Base-by-base conservation (phyloP, 2,329 filamentous ascomycete species). In the Paracamarosporium sp. region DNA sequence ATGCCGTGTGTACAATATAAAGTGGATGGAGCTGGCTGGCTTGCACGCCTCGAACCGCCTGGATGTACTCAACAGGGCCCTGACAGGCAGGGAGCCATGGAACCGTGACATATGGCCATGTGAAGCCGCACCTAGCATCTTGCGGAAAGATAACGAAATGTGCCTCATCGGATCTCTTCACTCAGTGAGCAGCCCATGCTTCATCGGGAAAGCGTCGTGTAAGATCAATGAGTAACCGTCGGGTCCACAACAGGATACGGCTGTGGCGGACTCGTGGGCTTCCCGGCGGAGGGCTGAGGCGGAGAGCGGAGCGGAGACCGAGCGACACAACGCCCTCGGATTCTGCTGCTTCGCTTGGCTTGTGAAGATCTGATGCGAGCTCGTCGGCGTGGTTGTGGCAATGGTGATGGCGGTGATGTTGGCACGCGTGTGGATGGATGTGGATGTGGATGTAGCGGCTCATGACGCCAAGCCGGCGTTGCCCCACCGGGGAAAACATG, bases 1-100 rank as follows among this genome's bases (percentile, higher is more conserved):
- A 35, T 50, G 41, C 44, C 30, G 52, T 20, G 33, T 33, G 53
- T 56, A 64, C 52, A 59, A 57, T 56, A 64, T 54, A 59, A 57
- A 50, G 35, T 31, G 40, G 33, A 36, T 36, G 40, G 8, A 36
- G 50, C 53, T 50, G 43, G 30, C 12, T 22, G 44, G n/a, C 17
- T 36, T 28, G 28, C 53, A 56, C 17, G 35, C 43, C 41, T 31
- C 53, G 40, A 45, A 36, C 40, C 22, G 46, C 46, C 50, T 46
- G 45, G 13, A 43, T 15, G 48, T 52, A 17, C 22, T 50, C 40
- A 33, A 52, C 31, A 50, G 31, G 38, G 40, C 50, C 57, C 48
- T 53, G 54, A 56, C 50, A 46, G 28, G 15, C 27, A 47, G 53
- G 46, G 53, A 56, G 50, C 50, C 57, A 54, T 33, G 50, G 46